phyloP scores from a whole-genome alignment of 1,284 basidiomycete species.

The Takashimella tepidaria region DNA sequence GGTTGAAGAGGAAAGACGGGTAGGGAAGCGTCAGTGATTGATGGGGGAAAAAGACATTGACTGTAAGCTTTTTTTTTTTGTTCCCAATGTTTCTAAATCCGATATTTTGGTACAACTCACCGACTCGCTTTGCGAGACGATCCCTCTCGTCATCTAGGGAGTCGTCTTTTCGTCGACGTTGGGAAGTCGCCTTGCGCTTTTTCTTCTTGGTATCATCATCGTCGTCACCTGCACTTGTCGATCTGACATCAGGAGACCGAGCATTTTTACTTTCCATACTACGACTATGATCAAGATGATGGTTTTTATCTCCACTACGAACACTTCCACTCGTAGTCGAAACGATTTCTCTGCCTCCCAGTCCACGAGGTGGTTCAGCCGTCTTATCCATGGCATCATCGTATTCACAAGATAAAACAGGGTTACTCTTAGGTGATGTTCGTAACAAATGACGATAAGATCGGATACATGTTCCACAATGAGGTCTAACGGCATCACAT shows the following conservation, averaged over 20 bases:
- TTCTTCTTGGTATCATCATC: constrained; percentile 28
- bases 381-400: constrained; percentile 30
- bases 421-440: constrained; percentile 35
- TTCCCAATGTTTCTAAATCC: no score
- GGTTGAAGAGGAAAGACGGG: no score
- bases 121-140: constrained; percentile 32
- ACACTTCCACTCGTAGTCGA: background rate
- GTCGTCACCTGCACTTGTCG: constrained; percentile 9
- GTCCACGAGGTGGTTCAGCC: background rate
- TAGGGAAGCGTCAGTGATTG: background rate
- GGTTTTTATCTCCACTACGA: background rate
- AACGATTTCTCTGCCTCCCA: no score
- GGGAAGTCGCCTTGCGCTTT: constrained; percentile 29
- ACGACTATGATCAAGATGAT: no score
- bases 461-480: constrained; percentile 45
- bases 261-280: background rate
- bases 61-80: no score
- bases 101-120: no score
- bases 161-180: constrained; percentile 23
- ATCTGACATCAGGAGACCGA: background rate
- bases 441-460: constrained; percentile 40
- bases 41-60: no score
- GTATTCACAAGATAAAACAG: constrained; percentile 40
- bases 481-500: constrained; percentile 18
- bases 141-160: constrained; percentile 31